Evolutionary conservation across 371 early-diverging fungal genomes (phyloP), one percentile per base, ranked within the genome.

Genomic region (Catenaria anguillulae): DNA sequence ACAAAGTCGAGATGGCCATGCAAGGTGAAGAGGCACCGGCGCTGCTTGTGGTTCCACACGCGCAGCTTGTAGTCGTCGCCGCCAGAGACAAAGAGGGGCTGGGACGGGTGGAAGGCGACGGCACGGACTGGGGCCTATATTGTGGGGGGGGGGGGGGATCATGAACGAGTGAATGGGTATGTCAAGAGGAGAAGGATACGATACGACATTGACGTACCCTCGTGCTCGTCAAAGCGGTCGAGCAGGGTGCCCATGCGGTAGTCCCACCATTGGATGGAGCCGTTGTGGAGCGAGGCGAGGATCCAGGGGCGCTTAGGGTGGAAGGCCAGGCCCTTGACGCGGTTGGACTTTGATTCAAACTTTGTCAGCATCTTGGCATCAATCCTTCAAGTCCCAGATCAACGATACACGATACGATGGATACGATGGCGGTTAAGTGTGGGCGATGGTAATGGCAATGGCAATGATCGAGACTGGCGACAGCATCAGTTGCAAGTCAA

Each of bases 1-100:
- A 99, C 88, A 71, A 98, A 99, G 71, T 99, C 99, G 65, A 94
- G 75, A 75, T 99, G 99, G 33, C 99, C 98, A 59, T 89, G 92
- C 55, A 99, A 79, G 12, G 94, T 95, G 67, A 93, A 93, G 21
- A 92, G 75, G 70, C 97, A 95, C 64, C 91, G 87, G 46, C 91
- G 85, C 43, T 86, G 90, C 72, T 97, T 97, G 81, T 95, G 92
- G 77, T 95, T 94, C 97, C 98, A 99, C n/a, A 99, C 89, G 71
- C 97, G 95, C 70, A 99, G 92, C 70, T 94, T 91, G 79, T 92
- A 92, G 75, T 99, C 99, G 74, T 99, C 99, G 63, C 98, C 99
- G 45, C 93, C 98, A 48, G 93, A 92, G 21, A 93, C 98, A 76
- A 99, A 99, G 17, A 99, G 73, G 40, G 97, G 93, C 67, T 97